Percentiles rank a stretch among this genome's conserved stretches.
phyloP scores from a whole-genome alignment of 495 filamentous ascomycete genomes.

The Viridothelium virens region DNA sequence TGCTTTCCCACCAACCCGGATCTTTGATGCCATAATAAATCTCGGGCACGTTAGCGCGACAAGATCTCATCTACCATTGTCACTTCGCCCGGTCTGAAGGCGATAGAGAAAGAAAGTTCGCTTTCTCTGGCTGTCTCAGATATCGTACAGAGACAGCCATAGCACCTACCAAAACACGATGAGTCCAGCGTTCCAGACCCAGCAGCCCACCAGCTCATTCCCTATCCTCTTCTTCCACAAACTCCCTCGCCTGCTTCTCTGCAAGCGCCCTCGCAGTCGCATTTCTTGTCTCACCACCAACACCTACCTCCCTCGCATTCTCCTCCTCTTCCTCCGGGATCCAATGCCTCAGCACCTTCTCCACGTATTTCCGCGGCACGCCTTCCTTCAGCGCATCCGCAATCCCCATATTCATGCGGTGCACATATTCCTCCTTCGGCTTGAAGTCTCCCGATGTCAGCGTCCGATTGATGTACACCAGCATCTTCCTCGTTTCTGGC shows the following conservation, averaged over 20 bases:
- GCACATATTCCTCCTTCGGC: constrained; percentile 57
- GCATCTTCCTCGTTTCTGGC: constrained; percentile 26
- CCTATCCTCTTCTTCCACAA: not conserved
- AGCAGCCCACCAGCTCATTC: not conserved
- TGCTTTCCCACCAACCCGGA: no score
- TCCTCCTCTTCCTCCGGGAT: constrained; percentile 39
- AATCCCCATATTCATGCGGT: constrained; percentile 61
- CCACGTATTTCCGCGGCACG: constrained; percentile 49
- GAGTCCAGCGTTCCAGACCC: not conserved
- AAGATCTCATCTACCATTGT: no score
- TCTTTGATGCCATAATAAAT: no score
- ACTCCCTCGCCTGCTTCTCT: not conserved
- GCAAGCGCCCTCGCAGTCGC: not conserved
- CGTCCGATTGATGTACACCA: constrained; percentile 55
- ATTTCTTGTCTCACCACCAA: constrained; percentile 12
- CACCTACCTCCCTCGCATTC: not conserved
- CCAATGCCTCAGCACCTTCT: constrained; percentile 49
- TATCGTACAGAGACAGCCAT: not conserved
- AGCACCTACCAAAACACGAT: not conserved
- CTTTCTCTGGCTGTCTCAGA: no score
- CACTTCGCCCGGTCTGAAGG: no score
- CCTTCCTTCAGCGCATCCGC: constrained; percentile 51
- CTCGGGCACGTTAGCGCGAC: no score
- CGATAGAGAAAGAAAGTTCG: no score
- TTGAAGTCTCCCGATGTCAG: constrained; percentile 30